Evolutionary conservation across 1,284 basidiomycete species (phyloP), one percentile per base, ranked within the genome.

Genomic region (Ganoderma sp.): DNA sequence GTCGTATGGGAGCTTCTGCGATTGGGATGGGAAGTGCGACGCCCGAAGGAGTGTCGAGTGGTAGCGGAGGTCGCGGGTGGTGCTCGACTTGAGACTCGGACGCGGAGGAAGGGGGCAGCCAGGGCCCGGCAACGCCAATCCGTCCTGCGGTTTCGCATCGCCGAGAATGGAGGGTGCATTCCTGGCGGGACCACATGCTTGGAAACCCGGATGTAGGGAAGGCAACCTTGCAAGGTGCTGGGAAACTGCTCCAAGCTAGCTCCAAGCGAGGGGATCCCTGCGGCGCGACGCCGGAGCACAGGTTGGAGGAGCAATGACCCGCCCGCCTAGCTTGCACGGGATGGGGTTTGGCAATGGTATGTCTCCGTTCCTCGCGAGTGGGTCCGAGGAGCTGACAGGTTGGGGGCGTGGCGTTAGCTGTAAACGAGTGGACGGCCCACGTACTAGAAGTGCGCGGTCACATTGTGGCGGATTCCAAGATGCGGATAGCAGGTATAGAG

Each of bases 381-480:
- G 50, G 50, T 14, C 19, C 34, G 45, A 42, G 32, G 62, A 32
- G 62, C 34, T 62, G 62, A 19, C 25, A n/a, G 42, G 22, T 28
- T 62, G 10, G 61, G 25, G 43, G 59, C 34, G 12, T 43, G 59
- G 41, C 32, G 59, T 50, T 64, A 52, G 52, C 25, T 52, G 37
- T 52, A 42, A 64, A 64, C 63, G 63, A 64, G 63, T 22, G 63
- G 63, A 64, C 63, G 63, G 52, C 37, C 63, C 52, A 54, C 50
- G 52, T 39, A 45, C 52, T 32, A 41, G 28, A 19, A 39, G 48
- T 54, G 45, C 45, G 50, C 22, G 39, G 50, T 52, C 39, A 52
- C 25, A 48, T 42, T 48, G 48, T 34, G 58, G 45, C 65, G 48
- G 28, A 48, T 56, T 50, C 48, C 59, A 61, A 61, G 39, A 56